phyloP scores from a whole-genome alignment of 768 basidiomycete genomes.

The Lentinula sp. region DNA sequence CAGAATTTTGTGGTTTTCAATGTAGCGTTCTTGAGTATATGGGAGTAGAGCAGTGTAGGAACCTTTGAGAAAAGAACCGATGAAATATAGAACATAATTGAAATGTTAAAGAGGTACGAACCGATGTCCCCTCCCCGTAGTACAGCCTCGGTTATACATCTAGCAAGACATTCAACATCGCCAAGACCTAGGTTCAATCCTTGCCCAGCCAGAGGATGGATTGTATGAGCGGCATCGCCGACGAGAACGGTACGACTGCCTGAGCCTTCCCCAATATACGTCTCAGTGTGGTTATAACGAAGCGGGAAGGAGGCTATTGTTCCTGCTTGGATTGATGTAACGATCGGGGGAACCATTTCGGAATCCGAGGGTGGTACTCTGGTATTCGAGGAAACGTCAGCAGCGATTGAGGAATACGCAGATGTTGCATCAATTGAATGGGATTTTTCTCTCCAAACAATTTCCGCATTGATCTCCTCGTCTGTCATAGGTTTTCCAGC shows the following conservation, averaged over 20 bases:
- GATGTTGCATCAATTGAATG: conserved; percentile 63
- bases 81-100: neutral
- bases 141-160: conserved; percentile 54
- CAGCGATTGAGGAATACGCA: conserved; percentile 47
- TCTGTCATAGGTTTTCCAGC: conserved; percentile 39
- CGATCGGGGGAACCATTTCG: conserved; percentile 66
- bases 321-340: conserved; percentile 62
- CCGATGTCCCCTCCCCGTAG: conserved; percentile 79
- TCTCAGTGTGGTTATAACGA: conserved; percentile 78
- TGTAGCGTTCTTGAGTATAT: conserved; percentile 79
- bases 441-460: conserved; percentile 67
- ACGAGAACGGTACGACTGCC: conserved; percentile 77
- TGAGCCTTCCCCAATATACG: conserved; percentile 71
- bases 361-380: conserved; percentile 61
- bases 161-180: conserved; percentile 71
- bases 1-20: conserved; percentile 83
- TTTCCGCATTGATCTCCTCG: conserved; percentile 51
- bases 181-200: conserved; percentile 92
- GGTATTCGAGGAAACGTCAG: conserved; percentile 11
- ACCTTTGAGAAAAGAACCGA: conserved; percentile 32
- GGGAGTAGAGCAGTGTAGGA: conserved; percentile 68
- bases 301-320: conserved; percentile 89
- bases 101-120: conserved; percentile 21
- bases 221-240: conserved; percentile 93
- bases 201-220: conserved; percentile 94